Evolutionary conservation across 805 yeast genomes (phyloP), one percentile per base, ranked within the genome.

Genomic region (Lipomyces starkeyi): DNA sequence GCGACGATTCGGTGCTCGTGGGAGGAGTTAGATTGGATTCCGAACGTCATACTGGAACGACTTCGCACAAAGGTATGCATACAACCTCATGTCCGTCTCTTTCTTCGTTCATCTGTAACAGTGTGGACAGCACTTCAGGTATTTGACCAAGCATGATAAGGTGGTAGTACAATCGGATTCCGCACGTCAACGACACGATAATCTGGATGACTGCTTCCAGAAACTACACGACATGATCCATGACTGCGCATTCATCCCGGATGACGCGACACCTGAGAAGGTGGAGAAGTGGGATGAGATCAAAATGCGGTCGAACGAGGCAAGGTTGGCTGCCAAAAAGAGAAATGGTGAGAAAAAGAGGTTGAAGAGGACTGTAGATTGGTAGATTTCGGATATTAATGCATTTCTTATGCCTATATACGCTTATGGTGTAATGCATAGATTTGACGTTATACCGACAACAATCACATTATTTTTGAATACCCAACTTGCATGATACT

Each of bases 161-260:
- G 68, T 91, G 1, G 78, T 89, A 6, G 82, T 91, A 0, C 89
- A 86, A 70, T 84, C 89, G 43, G 93, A 90, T 66, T 74, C 78
- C 8, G 79, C 85, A 4, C 78, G 97, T 37, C 85, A 86, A 20
- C 81, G 91, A 71, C 87, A 85, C 14, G 78, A 78, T 9, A 91
- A 91, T 73, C 76, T 84, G 7, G 82, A 81, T 3, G 82, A 83
- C 32, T 91, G 97, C 71, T 85, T 86, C 67, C 77, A 78, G n/a
- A 89, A 89, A 75, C 80, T 91, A 13, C 78, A 85, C 3, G 72
- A 77, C 1, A 89, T 86, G 64, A 82, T 91, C 66, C 84, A 82
- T 67, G 76, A 76, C 0, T 76, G 77, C 0, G 85, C 85, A 0
- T 78, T 77, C 67, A 83, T 88, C 68, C 73, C 73, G 8, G 61